These are phyloP conservation scores for Euphrasia arctica DNA, from an alignment of 305 asterid species.

Conservation along the genomic window DNA sequence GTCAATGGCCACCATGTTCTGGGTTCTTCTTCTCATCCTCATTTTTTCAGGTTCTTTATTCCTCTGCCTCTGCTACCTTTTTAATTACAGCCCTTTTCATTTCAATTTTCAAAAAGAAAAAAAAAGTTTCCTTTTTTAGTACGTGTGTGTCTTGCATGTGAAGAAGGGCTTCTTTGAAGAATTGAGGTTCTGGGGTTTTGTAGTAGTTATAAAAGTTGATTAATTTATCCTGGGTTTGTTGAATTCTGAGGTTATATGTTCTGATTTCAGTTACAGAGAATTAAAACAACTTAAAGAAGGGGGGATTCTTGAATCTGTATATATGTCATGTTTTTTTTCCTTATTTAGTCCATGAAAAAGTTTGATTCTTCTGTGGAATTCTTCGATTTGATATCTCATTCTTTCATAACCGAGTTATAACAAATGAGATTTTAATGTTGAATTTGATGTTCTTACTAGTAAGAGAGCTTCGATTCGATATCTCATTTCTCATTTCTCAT, in stretches of 20 bases:
- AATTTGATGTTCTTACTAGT: neutral
- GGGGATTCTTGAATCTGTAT: slow-evolving; percentile 10
- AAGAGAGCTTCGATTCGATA: too few relatives aligned
- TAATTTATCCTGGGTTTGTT: neutral
- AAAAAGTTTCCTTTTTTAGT: slow-evolving; percentile 12
- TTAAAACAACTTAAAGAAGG: neutral
- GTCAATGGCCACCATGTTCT: slow-evolving; percentile 67
- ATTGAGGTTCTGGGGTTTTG: slow-evolving; percentile 17
- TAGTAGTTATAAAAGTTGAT: slow-evolving; percentile 7
- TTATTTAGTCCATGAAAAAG: slow-evolving; percentile 6
- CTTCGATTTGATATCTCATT: too few relatives aligned
- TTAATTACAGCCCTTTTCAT: slow-evolving; percentile 1
- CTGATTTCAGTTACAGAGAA: neutral
- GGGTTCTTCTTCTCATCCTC: slow-evolving; percentile 48
- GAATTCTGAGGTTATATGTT: neutral
- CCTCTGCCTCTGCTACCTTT: neutral
- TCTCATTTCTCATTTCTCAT: too few relatives aligned
- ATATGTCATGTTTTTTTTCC: neutral
- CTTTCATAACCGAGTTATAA: too few relatives aligned
- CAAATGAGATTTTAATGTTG: neutral
- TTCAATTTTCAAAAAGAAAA: slow-evolving; percentile 17
- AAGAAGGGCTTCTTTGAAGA: slow-evolving; percentile 12
- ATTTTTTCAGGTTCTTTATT: slow-evolving; percentile 48
- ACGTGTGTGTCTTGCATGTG: slow-evolving; percentile 28
- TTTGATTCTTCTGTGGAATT: neutral